phyloP scores from a whole-genome alignment of 208 protist species.

The Porcisia hertigi region DNA sequence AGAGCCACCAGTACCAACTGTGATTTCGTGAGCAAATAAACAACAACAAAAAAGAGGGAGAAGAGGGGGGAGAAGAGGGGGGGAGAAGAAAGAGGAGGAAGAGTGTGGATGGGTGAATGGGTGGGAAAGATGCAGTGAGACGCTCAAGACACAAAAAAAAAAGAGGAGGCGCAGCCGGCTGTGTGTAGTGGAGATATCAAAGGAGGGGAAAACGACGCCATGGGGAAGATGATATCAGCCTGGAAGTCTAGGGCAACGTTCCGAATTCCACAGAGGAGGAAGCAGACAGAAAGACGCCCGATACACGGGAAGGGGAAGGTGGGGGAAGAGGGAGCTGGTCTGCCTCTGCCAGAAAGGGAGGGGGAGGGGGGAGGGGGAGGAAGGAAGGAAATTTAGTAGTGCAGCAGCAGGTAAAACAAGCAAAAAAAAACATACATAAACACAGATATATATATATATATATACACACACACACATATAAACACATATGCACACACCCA shows the following conservation, averaged over 20 bases:
- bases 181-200: not conserved
- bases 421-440: not conserved
- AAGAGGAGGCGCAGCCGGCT: not conserved
- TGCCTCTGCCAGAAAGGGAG: not conserved
- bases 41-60: too few relatives aligned
- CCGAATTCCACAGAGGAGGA: not conserved
- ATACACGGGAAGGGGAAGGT: not conserved
- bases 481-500: not conserved
- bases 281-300: not conserved
- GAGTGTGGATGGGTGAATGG: not conserved
- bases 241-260: not conserved
- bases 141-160: not conserved
- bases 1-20: not conserved
- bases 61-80: too few relatives aligned
- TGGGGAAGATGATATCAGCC: not conserved
- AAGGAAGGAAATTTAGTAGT: not conserved
- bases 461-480: not conserved
- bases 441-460: not conserved
- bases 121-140: too few relatives aligned
- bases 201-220: not conserved
- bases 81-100: not conserved
- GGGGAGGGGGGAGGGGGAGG: not conserved
- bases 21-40: not conserved
- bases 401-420: not conserved
- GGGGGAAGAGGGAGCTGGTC: too few relatives aligned